A percentile compares a stretch with the other conserved stretches of the same genome.
phyloP scores from a whole-genome alignment of 2,329 filamentous ascomycete genomes.

The Dactylellina parvicollis region DNA sequence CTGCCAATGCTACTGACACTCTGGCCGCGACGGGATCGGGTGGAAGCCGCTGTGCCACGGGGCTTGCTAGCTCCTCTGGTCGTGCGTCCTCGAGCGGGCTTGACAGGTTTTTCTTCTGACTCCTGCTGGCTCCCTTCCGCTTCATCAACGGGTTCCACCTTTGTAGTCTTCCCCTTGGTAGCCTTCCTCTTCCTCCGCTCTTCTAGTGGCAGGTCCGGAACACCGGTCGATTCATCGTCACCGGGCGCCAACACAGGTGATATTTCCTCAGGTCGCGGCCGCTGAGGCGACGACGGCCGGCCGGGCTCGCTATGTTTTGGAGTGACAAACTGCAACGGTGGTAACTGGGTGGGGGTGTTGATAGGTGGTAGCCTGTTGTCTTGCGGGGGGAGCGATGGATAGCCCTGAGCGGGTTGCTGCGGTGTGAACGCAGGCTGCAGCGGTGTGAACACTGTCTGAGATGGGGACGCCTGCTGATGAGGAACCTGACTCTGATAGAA shows the following conservation, averaged over 20 bases:
- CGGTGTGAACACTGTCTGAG: conserved; percentile 22
- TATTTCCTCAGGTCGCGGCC: conserved; percentile 47
- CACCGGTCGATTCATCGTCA: conserved; percentile 18
- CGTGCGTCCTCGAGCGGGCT: conserved; percentile 11
- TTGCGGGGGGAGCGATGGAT: neutral
- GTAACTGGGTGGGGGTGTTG: conserved; percentile 44
- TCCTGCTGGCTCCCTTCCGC: conserved; percentile 22
- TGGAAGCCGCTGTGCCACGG: conserved; percentile 39
- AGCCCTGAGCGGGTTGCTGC: neutral
- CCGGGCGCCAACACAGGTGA: conserved; percentile 40
- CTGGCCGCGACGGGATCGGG: conserved; percentile 39
- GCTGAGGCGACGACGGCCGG: conserved; percentile 22
- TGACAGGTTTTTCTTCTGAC: conserved; percentile 28
- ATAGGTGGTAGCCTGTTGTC: conserved; percentile 45
- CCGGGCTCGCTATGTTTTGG: conserved; percentile 25
- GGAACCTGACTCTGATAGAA: conserved; percentile 27
- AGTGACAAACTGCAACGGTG: conserved; percentile 34
- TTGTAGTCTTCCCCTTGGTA: conserved; percentile 9
- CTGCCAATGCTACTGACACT: conserved; percentile 50
- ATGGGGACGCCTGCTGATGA: conserved; percentile 22
- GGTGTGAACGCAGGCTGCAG: conserved; percentile 39
- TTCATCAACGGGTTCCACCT: conserved; percentile 20
- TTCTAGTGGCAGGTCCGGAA: conserved; percentile 37
- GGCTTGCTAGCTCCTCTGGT: conserved; percentile 31
- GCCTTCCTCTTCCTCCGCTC: conserved; percentile 25